These are phyloP conservation scores for Aspergillus carlsbadensis DNA, from an alignment of 495 filamentous ascomycete genomes.

Conservation along the genomic window DNA sequence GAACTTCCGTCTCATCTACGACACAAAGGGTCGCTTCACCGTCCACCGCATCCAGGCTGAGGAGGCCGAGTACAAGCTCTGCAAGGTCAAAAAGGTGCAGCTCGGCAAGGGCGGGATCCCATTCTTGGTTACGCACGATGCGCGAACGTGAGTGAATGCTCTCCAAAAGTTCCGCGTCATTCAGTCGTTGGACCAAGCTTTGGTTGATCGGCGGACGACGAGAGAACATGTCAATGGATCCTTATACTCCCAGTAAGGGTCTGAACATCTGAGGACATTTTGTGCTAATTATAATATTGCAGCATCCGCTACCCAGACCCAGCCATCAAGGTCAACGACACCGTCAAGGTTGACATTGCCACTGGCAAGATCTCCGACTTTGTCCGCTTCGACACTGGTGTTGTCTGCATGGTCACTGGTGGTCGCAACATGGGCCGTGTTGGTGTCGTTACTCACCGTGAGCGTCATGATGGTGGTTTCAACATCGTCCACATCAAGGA, in stretches of 20 bases:
- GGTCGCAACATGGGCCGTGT: constrained; percentile 99
- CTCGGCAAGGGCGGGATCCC: constrained; percentile 98
- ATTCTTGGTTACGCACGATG: constrained; percentile 99
- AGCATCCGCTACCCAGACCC: constrained; percentile 99
- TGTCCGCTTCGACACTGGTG: constrained; percentile 96
- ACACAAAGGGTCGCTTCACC: constrained; percentile 99
- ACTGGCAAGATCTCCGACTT: constrained; percentile 96
- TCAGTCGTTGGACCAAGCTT: constrained; percentile 99
- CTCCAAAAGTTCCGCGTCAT: constrained; percentile 75
- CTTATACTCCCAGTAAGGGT: constrained; percentile 36
- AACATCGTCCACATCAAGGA: constrained; percentile 99
- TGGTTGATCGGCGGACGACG: constrained; percentile 67
- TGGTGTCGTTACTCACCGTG: constrained; percentile 99
- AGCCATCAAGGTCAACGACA: constrained; percentile 98
- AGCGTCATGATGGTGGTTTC: constrained; percentile 99
- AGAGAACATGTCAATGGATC: constrained; percentile 24
- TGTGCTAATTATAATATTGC: constrained; percentile 41
- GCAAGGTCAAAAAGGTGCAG: constrained; percentile 99
- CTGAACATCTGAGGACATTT: constrained; percentile 21
- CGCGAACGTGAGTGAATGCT: constrained; percentile 91
- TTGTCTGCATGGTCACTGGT: constrained; percentile 96
- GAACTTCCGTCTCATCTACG: constrained; percentile 99
- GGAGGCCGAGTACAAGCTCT: constrained; percentile 98
- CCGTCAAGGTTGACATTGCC: constrained; percentile 95
- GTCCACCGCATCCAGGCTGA: constrained; percentile 97